Percentiles rank a stretch among this genome's conserved stretches.
Evolutionary conservation across 768 basidiomycete genomes (phyloP).

Genomic region (Lactarius quietus): DNA sequence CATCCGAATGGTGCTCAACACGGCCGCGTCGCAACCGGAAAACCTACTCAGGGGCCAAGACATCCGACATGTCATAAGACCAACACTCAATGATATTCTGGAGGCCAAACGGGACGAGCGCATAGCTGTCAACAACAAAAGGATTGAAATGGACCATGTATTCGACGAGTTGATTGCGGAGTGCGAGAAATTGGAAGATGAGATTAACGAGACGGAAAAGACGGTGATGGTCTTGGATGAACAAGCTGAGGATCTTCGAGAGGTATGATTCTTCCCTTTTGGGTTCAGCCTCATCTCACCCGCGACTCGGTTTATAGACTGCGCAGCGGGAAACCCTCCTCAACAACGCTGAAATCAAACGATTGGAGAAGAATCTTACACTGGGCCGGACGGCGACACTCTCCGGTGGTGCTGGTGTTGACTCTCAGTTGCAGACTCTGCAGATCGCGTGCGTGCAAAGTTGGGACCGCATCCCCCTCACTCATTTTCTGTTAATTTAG

Average conservation of each 20-base stretch:
- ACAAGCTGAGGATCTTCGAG: constrained; percentile 77
- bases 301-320: constrained; percentile 42
- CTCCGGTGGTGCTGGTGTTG: constrained; percentile 79
- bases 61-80: constrained; percentile 69
- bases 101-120: constrained; percentile 69
- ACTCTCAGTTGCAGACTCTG: constrained; percentile 68
- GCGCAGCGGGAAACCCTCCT: constrained; percentile 71
- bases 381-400: constrained; percentile 73
- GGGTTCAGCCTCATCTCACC: neutral
- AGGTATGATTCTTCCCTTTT: constrained; percentile 45
- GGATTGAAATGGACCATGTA: constrained; percentile 78
- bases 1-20: constrained; percentile 77
- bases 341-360: constrained; percentile 60
- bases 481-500: constrained; percentile 36
- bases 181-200: constrained; percentile 80
- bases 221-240: constrained; percentile 66
- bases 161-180: constrained; percentile 72
- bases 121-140: constrained; percentile 68
- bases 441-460: constrained; percentile 62
- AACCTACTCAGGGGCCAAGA: constrained; percentile 67
- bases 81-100: constrained; percentile 66
- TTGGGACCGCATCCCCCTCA: constrained; percentile 10
- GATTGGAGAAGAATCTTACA: constrained; percentile 68
- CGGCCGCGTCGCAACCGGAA: constrained; percentile 66
- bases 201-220: constrained; percentile 68